Conservation (phyloP, 768 basidiomycete genomes). For the Tylopilus sp. region DNA sequence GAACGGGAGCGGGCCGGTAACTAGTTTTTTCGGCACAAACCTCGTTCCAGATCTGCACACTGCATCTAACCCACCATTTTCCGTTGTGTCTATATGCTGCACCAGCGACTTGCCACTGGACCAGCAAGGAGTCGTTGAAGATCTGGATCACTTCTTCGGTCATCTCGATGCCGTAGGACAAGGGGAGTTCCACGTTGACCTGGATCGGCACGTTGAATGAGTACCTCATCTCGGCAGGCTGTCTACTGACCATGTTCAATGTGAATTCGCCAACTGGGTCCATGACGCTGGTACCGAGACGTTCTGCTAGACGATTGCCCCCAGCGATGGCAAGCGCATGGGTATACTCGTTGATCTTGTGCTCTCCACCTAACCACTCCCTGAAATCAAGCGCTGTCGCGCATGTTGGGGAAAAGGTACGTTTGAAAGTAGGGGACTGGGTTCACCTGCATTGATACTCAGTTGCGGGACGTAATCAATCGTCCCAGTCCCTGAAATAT, state of each 20-base stretch:
- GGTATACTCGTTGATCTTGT: slow-evolving; percentile 66
- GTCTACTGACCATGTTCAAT: slow-evolving; percentile 57
- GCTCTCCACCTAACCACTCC: slow-evolving; percentile 70
- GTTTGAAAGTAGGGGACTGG: background rate
- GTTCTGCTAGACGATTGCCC: slow-evolving; percentile 53
- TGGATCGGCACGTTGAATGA: slow-evolving; percentile 7
- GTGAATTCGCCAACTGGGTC: slow-evolving; percentile 61
- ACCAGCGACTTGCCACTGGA: slow-evolving; percentile 20
- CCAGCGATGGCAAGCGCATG: slow-evolving; percentile 66
- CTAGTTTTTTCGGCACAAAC: slow-evolving; percentile 10
- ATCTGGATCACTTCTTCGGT: slow-evolving; percentile 12
- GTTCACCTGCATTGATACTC: slow-evolving; percentile 49
- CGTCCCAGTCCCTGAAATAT: slow-evolving; percentile 57
- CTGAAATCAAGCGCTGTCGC: slow-evolving; percentile 70
- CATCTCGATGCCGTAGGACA: slow-evolving; percentile 25
- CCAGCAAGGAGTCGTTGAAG: slow-evolving; percentile 16
- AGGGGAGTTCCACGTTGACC: slow-evolving; percentile 42
- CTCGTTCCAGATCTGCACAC: slow-evolving; percentile 32
- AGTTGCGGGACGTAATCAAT: slow-evolving; percentile 53
- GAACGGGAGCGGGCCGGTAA: background rate
- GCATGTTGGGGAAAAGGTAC: slow-evolving; percentile 3
- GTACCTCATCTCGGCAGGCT: background rate
- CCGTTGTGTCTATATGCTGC: slow-evolving; percentile 22
- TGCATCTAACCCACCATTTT: slow-evolving; percentile 33
- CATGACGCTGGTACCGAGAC: slow-evolving; percentile 60